A percentile compares a stretch with the other conserved stretches of the same genome.
Conservation (phyloP, 192 early-diverging fungal species). For the Phycomyces nitens region DNA sequence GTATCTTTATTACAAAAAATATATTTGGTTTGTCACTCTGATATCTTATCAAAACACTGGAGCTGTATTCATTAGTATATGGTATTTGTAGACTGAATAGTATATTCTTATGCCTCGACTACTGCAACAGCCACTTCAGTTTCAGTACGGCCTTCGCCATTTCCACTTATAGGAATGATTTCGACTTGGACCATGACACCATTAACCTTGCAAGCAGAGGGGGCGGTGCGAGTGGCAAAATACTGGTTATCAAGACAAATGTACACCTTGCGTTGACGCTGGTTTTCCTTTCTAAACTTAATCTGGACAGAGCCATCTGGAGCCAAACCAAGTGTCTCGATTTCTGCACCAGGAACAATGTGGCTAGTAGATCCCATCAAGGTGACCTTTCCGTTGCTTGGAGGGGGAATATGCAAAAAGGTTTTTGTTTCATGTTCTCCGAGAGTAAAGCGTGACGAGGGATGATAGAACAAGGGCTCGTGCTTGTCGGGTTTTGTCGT, state of each 20-base stretch:
- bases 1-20: no score
- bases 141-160: constrained; percentile 14
- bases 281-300: neutral
- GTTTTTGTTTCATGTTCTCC: constrained; percentile 39
- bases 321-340: constrained; percentile 2
- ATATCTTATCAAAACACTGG: no score
- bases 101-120: neutral
- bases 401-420: constrained; percentile 30
- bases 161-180: constrained; percentile 9
- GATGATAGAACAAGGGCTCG: constrained; percentile 33
- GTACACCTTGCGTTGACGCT: constrained; percentile 10
- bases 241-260: constrained; percentile 10
- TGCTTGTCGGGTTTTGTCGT: constrained; percentile 19
- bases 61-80: no score
- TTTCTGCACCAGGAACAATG: constrained; percentile 36
- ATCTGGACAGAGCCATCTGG: constrained; percentile 12
- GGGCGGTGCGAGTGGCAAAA: neutral
- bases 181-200: neutral
- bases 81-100: no score
- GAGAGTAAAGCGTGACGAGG: constrained; percentile 31
- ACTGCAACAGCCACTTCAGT: constrained; percentile 12
- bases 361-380: constrained; percentile 35
- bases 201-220: neutral
- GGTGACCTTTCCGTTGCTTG: constrained; percentile 2
- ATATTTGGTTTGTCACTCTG: no score